A percentile compares a stretch with the other conserved stretches of the same genome.
Conservation (phyloP, 441 rosid species). For the Jatropha podagrica region DNA sequence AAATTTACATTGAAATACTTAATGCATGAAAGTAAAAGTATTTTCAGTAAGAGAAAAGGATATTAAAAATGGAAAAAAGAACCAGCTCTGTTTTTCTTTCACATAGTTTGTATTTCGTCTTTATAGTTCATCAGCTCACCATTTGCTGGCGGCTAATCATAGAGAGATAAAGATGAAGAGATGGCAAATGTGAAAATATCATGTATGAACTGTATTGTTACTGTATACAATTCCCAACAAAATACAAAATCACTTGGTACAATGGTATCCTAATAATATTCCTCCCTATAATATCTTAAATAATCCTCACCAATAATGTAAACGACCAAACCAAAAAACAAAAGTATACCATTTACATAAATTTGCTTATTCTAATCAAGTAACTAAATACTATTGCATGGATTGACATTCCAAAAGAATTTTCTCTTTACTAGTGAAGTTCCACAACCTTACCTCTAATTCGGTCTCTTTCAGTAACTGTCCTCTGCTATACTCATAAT, state of each 20-base stretch:
- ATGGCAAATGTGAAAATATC: too few species aligned
- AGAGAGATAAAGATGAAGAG: too few species aligned
- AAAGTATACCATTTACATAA: slow-evolving; percentile 20
- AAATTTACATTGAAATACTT: too few species aligned
- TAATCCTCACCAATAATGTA: neutral
- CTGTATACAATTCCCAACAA: neutral
- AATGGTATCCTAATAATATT: slow-evolving; percentile 5
- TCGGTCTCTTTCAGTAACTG: slow-evolving; percentile 21
- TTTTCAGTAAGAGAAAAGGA: too few species aligned
- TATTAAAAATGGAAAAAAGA: too few species aligned
- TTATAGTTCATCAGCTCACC: too few species aligned
- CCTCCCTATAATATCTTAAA: neutral
- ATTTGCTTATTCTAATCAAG: slow-evolving; percentile 11
- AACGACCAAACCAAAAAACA: neutral
- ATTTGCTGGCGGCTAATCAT: too few species aligned
- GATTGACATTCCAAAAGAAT: slow-evolving; percentile 14
- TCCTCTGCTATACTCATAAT: slow-evolving; percentile 20
- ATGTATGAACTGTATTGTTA: too few species aligned
- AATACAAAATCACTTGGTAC: neutral
- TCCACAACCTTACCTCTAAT: neutral
- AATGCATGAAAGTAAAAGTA: too few species aligned
- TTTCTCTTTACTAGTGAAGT: neutral
- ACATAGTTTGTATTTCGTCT: too few species aligned
- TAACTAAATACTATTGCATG: slow-evolving; percentile 4
- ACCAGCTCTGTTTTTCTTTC: too few species aligned